phyloP scores from a whole-genome alignment of 176 grass and related monocot genomes.

The Ensete glaucum region DNA sequence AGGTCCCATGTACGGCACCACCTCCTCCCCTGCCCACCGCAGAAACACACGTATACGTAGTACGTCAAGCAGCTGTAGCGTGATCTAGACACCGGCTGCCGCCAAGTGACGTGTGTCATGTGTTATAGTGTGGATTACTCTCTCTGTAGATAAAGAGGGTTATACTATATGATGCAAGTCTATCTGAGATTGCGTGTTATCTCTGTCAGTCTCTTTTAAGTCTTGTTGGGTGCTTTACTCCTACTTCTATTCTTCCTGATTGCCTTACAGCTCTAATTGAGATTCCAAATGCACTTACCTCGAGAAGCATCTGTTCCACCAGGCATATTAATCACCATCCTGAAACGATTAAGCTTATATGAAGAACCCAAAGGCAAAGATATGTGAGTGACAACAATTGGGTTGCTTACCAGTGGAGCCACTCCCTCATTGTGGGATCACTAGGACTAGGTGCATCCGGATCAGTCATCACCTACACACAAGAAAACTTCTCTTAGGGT shows the following conservation, averaged over 20 bases:
- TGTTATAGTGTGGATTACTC: no score
- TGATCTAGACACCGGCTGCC: not conserved
- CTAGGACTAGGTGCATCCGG: conserved; percentile 85
- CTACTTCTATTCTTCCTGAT: not conserved
- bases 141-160: no score
- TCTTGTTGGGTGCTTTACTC: no score
- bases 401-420: conserved; percentile 45
- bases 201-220: no score
- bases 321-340: conserved; percentile 82
- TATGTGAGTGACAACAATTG: no score
- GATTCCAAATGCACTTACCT: conserved; percentile 26
- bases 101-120: not conserved
- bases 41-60: not conserved
- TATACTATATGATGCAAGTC: no score
- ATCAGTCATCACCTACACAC: conserved; percentile 62
- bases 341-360: not conserved
- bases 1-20: conserved; percentile 56
- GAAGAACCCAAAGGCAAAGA: no score
- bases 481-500: not conserved
- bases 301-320: conserved; percentile 68
- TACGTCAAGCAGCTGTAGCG: no score
- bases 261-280: no score
- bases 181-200: no score
- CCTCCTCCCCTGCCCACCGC: conserved; percentile 35
- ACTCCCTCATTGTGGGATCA: conserved; percentile 65